These are phyloP conservation scores for Rubia peregrina DNA, from an alignment of 305 asterid genomes.

Conservation along the genomic window DNA sequence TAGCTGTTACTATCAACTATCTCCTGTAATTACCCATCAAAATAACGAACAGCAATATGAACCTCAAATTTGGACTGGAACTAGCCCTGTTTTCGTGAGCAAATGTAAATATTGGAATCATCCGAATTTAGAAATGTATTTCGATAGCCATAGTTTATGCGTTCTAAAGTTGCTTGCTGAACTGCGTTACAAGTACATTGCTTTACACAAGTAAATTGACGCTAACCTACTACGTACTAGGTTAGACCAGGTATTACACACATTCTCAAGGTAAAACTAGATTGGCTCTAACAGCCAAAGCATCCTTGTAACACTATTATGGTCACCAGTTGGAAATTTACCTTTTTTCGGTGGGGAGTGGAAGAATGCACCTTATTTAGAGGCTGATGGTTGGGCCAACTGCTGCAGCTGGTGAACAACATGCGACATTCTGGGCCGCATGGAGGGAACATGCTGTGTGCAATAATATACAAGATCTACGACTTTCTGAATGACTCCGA, in stretches of 20 bases:
- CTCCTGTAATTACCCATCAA: slow-evolving; percentile 14
- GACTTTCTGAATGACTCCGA: slow-evolving; percentile 70
- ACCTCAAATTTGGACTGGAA: neutral
- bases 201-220: neutral
- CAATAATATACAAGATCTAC: slow-evolving; percentile 96
- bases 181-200: neutral
- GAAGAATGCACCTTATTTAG: slow-evolving; percentile 29
- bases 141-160: neutral
- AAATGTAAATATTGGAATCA: neutral
- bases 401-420: slow-evolving; percentile 97
- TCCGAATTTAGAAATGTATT: neutral
- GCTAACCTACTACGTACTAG: neutral
- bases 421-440: slow-evolving; percentile 98
- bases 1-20: neutral
- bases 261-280: neutral
- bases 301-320: neutral
- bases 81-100: neutral
- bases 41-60: neutral
- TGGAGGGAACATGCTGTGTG: slow-evolving; percentile 94
- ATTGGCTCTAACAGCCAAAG: slow-evolving; percentile 1
- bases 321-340: neutral
- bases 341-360: neutral
- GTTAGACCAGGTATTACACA: slow-evolving; percentile 5
- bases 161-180: neutral
- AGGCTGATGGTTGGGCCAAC: slow-evolving; percentile 51